These are phyloP conservation scores for Exophiala sp. DNA, from an alignment of 2,329 filamentous ascomycete species.

Conservation along the genomic window DNA sequence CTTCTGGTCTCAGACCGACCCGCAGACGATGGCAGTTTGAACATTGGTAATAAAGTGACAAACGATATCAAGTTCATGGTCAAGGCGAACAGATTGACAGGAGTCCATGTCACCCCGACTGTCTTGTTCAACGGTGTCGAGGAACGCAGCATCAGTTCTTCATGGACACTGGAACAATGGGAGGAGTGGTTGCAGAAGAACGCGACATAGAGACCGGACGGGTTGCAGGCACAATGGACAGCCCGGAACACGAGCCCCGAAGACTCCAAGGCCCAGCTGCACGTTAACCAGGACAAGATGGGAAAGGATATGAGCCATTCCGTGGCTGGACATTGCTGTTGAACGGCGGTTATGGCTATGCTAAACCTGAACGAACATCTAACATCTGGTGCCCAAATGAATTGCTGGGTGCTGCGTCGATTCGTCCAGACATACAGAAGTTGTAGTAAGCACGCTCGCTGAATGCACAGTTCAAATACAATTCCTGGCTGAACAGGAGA, in stretches of 20 bases:
- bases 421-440: constrained; percentile 22
- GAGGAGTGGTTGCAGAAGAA: constrained; percentile 71
- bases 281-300: no score
- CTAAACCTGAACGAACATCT: constrained; percentile 19
- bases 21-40: constrained; percentile 61
- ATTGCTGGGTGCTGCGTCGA: constrained; percentile 9
- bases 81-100: constrained; percentile 66
- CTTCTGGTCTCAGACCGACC: constrained; percentile 65
- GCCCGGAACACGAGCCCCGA: background rate
- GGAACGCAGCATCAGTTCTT: constrained; percentile 68
- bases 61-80: constrained; percentile 77
- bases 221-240: background rate
- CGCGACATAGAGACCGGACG: constrained; percentile 40
- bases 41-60: constrained; percentile 75
- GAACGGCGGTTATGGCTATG: constrained; percentile 11
- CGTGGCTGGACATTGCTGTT: background rate
- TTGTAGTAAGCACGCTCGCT: constrained; percentile 25
- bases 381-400: constrained; percentile 18
- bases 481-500: constrained; percentile 16
- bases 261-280: no score
- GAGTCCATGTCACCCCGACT: constrained; percentile 86
- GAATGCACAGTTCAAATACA: constrained; percentile 21
- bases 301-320: no score
- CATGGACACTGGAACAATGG: constrained; percentile 77
- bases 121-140: constrained; percentile 80